Evolutionary conservation across 1,139 yeast species (phyloP), one percentile per base, ranked within the genome.

Genomic region (Candida sojae): DNA sequence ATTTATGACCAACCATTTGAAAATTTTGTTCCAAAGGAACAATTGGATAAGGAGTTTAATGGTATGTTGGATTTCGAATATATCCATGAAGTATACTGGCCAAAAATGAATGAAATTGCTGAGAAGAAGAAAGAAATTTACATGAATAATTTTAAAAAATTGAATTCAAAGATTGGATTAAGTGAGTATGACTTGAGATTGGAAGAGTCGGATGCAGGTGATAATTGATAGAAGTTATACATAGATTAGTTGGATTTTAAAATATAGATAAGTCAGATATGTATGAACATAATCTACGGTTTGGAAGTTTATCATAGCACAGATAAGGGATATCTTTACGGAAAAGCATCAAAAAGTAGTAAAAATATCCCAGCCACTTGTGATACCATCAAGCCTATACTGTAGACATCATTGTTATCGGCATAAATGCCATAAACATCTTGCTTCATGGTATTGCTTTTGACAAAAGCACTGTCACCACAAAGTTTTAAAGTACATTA

Each of bases 1-100:
- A 92, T 90, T 4, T 92, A 85, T 63, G 96, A 89, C 63, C 90
- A 91, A 60, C 96, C 96, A 5, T 89, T 91, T 67, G 80, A 83
- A 40, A 76, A 88, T 34, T 92, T 85, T 60, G 96, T 91, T 3
- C 96, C 96, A 2, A 68, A 68, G 41, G 85, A 84, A 51, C 97
- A 91, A 65, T 76, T 93, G 51, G 97, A 91, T 61, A 77, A 80
- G 59, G 87, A 86, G 41, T 92, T 89, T 61, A 93, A 92, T 43
- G 99, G 99, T 10, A 66, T 73, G 28, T 83, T 90, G 38, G 89
- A 88, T 57, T 93, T 93, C 64, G 90, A 83, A 46, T 93, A 93
- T 62, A 74, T 77, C 45, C 98, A 92, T 59, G 82, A 79, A 12
- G 70, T 77, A 33, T 93, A 91, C 67, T 93, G 98, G 98, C 83